Evolutionary conservation across 768 basidiomycete genomes (phyloP).

Genomic region (Leccinum imitatum): DNA sequence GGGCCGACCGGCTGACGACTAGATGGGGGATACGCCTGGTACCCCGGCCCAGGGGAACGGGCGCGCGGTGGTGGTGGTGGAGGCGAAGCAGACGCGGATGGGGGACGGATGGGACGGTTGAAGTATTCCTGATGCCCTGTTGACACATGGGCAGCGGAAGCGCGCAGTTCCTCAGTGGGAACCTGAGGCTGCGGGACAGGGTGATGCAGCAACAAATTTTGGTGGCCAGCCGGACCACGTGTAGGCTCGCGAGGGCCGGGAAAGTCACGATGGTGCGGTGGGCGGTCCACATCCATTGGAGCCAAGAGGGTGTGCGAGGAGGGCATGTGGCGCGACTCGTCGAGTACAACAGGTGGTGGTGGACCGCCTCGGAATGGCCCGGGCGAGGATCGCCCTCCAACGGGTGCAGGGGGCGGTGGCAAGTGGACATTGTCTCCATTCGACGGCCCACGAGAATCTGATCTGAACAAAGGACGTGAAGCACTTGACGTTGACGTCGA

Average conservation of each 20-base stretch:
- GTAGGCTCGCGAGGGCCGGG: constrained; percentile 45
- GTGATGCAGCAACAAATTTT: constrained; percentile 63
- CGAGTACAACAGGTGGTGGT: constrained; percentile 77
- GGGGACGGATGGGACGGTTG: constrained; percentile 48
- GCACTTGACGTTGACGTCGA: constrained; percentile 31
- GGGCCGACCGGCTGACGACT: constrained; percentile 51
- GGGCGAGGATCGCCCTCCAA: constrained; percentile 52
- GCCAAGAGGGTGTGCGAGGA: constrained; percentile 67
- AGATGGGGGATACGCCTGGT: constrained; percentile 47
- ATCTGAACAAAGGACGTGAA: constrained; percentile 52
- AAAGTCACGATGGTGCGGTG: constrained; percentile 56
- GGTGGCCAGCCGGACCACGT: constrained; percentile 58
- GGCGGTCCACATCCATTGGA: constrained; percentile 73
- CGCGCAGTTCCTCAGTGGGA: constrained; percentile 51
- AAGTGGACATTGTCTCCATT: constrained; percentile 42
- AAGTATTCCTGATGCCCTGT: constrained; percentile 59
- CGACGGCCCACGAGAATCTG: constrained; percentile 63
- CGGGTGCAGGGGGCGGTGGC: constrained; percentile 57
- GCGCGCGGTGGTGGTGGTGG: constrained; percentile 41
- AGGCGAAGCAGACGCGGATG: constrained; percentile 63
- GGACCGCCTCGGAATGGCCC: constrained; percentile 82
- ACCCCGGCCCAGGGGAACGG: constrained; percentile 51
- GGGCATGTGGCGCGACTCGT: constrained; percentile 67
- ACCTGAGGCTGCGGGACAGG: constrained; percentile 61
- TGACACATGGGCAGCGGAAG: constrained; percentile 36